Percentiles rank a stretch among this genome's conserved stretches.
Conservation (phyloP, 257 asterid genomes). For the Solanum ossicruentum region DNA sequence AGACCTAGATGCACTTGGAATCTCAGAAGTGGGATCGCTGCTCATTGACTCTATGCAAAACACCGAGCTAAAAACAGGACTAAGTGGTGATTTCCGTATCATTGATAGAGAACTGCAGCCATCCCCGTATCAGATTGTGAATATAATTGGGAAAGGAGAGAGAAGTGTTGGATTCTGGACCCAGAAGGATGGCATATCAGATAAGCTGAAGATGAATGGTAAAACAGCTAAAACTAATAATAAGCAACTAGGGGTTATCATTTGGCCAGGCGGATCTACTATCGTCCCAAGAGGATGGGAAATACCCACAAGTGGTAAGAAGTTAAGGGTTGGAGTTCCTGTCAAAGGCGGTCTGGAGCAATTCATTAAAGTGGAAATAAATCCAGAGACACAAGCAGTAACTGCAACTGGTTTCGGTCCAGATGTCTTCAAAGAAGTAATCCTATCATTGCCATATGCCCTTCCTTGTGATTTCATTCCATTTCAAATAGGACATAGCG, state of each 20-base stretch:
- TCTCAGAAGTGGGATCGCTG: conserved; percentile 21
- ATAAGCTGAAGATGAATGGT: neutral
- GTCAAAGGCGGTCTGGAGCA: conserved; percentile 9
- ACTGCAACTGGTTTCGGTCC: conserved; percentile 16
- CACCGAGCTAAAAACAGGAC: conserved; percentile 10
- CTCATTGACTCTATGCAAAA: conserved; percentile 15
- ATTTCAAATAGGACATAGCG: neutral
- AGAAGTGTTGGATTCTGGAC: conserved; percentile 34
- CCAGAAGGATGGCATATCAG: conserved; percentile 13
- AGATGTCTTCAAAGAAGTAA: conserved; percentile 24
- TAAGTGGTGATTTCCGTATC: conserved; percentile 33
- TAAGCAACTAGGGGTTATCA: conserved; percentile 12
- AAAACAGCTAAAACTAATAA: neutral
- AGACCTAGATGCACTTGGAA: conserved; percentile 25
- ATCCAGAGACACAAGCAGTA: conserved; percentile 4
- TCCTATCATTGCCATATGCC: conserved; percentile 10
- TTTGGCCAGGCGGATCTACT: conserved; percentile 32
- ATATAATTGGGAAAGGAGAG: conserved; percentile 22
- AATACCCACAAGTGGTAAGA: conserved; percentile 22
- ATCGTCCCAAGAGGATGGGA: conserved; percentile 30
- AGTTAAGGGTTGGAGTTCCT: conserved; percentile 28
- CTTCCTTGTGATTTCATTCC: conserved; percentile 14
- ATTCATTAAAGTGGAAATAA: conserved; percentile 15
- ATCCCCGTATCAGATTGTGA: conserved; percentile 32
- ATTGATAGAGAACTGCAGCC: conserved; percentile 22